Percentiles rank a stretch among this genome's conserved stretches.
Conservation (phyloP, 2,329 filamentous ascomycete genomes). For the Madurella fahalii region DNA sequence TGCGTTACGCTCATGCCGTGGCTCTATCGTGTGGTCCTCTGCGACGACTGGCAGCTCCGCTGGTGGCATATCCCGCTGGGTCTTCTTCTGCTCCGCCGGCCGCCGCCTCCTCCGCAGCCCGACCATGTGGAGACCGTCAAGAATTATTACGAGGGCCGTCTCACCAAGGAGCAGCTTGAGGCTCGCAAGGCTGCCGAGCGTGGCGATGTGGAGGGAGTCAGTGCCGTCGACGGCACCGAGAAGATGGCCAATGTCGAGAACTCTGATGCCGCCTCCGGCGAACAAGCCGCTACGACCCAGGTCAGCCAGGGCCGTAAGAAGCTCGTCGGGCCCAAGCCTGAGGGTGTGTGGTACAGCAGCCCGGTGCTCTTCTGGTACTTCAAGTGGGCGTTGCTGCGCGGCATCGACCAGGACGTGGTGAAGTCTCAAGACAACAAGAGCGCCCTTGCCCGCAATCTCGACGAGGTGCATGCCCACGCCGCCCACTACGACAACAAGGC, state of each 20-base stretch:
- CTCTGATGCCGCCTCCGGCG: constrained; percentile 3
- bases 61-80: constrained; percentile 51
- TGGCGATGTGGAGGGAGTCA: constrained; percentile 20
- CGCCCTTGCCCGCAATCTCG: constrained; percentile 49
- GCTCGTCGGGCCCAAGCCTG: constrained; percentile 38
- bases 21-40: constrained; percentile 54
- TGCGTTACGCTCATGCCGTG: constrained; percentile 55
- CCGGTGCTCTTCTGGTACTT: constrained; percentile 42
- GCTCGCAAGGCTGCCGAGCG: constrained; percentile 33
- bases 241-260: not conserved
- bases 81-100: constrained; percentile 47
- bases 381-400: constrained; percentile 45
- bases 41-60: constrained; percentile 58
- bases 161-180: constrained; percentile 51
- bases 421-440: constrained; percentile 34
- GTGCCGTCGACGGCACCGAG: not conserved
- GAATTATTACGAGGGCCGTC: constrained; percentile 54
- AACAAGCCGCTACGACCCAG: constrained; percentile 13
- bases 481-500: constrained; percentile 59
- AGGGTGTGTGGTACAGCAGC: constrained; percentile 41
- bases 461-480: constrained; percentile 53
- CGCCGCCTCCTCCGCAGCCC: constrained; percentile 39
- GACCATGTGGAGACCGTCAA: constrained; percentile 41
- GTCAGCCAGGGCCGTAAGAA: constrained; percentile 25
- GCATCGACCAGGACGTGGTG: constrained; percentile 43